Conservation (phyloP, 805 yeast genomes). For the Maudiozyma turicensis region DNA sequence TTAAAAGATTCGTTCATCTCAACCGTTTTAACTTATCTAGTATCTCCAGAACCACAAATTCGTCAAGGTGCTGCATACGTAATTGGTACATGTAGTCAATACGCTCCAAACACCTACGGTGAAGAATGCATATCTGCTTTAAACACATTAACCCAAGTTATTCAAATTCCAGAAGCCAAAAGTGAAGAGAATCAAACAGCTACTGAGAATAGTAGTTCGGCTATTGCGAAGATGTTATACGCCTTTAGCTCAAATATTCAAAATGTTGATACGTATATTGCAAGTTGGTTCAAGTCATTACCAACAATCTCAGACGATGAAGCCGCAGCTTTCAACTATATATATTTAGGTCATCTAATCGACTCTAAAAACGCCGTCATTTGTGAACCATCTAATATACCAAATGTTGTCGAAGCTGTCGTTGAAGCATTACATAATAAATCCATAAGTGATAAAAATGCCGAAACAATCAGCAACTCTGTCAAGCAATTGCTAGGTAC, state of each 20-base stretch:
- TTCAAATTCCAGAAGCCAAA: constrained; percentile 69
- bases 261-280: constrained; percentile 50
- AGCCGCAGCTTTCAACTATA: constrained; percentile 79
- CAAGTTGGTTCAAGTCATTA: constrained; percentile 70
- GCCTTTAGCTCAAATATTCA: constrained; percentile 51
- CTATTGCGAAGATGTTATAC: constrained; percentile 77
- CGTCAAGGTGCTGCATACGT: constrained; percentile 84
- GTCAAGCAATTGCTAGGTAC: constrained; percentile 55
- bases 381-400: constrained; percentile 36
- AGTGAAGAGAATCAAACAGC: constrained; percentile 79
- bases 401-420: constrained; percentile 56
- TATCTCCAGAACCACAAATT: constrained; percentile 56
- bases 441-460: constrained; percentile 61
- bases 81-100: constrained; percentile 79
- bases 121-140: constrained; percentile 61
- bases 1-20: constrained; percentile 57
- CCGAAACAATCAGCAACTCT: constrained; percentile 50
- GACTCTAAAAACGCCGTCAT: constrained; percentile 56
- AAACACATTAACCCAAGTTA: constrained; percentile 63
- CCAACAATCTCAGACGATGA: constrained; percentile 80
- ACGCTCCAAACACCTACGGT: constrained; percentile 56
- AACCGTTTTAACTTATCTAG: constrained; percentile 56
- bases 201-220: constrained; percentile 74
- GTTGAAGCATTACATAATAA: constrained; percentile 65
- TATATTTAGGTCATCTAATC: constrained; percentile 63